Evolutionary conservation across 2,329 filamentous ascomycete genomes (phyloP).

Genomic region (Leptographium flavum): DNA sequence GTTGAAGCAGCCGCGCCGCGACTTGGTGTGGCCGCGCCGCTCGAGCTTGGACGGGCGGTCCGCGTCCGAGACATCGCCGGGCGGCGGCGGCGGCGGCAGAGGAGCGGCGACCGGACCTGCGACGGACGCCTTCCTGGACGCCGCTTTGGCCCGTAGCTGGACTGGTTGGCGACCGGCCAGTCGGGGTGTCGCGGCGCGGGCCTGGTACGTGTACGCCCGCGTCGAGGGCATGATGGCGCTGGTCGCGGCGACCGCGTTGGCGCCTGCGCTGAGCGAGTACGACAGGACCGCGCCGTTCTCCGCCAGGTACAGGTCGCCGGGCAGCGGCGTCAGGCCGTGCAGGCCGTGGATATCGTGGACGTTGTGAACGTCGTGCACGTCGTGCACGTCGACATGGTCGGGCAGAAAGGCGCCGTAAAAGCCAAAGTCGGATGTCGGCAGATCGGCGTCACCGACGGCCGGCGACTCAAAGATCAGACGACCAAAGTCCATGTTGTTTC

Average conservation of each 20-base stretch:
- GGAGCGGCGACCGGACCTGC: neutral
- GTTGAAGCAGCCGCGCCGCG: slow-evolving; percentile 49
- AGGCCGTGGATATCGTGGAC: neutral
- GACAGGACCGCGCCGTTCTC: neutral
- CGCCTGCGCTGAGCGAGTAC: neutral
- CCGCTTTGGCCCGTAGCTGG: neutral
- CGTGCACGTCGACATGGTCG: neutral
- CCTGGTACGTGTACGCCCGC: neutral
- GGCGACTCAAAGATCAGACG: slow-evolving; percentile 5
- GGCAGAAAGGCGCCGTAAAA: neutral
- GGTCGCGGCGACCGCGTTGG: neutral
- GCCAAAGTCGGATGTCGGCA: neutral
- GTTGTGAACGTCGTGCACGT: neutral
- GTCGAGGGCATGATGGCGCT: neutral
- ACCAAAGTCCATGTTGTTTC: slow-evolving; percentile 6
- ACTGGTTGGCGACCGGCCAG: neutral
- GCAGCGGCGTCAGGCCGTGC: neutral
- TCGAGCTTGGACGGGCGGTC: slow-evolving; percentile 22
- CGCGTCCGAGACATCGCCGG: neutral
- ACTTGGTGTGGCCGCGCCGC: slow-evolving; percentile 51
- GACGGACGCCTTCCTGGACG: neutral
- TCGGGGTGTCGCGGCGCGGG: neutral
- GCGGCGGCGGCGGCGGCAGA: neutral
- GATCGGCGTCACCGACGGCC: neutral
- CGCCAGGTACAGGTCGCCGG: neutral